phyloP scores from a whole-genome alignment of 805 yeast species.

The Wickerhamomyces canadensis region DNA sequence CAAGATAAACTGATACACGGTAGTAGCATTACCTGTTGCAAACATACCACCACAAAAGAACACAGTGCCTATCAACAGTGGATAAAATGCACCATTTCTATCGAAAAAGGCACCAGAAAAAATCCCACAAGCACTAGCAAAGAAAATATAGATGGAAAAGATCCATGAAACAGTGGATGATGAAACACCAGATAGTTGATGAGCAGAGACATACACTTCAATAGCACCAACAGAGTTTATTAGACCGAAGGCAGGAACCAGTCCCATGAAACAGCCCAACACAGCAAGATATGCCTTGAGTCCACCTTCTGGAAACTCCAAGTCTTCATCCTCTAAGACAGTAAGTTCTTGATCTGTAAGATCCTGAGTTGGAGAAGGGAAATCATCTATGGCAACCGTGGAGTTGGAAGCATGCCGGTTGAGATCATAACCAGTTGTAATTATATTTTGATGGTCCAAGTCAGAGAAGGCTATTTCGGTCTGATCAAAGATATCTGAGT shows the following conservation, averaged over 20 bases:
- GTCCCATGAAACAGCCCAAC: conserved; percentile 55
- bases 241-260: conserved; percentile 53
- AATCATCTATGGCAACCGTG: not conserved
- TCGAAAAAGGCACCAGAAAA: conserved; percentile 60
- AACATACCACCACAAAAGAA: conserved; percentile 48
- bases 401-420: not conserved
- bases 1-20: conserved; percentile 55
- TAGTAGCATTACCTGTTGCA: conserved; percentile 48
- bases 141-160: conserved; percentile 52
- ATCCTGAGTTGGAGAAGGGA: not conserved
- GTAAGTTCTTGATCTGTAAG: not conserved
- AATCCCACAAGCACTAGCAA: conserved; percentile 48
- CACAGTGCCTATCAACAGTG: conserved; percentile 39
- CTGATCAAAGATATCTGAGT: not conserved
- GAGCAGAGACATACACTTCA: conserved; percentile 48
- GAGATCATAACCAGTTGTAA: not conserved
- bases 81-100: conserved; percentile 45
- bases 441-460: not conserved
- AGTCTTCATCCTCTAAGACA: conserved; percentile 7
- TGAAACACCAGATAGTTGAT: conserved; percentile 47
- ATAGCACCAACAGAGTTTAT: conserved; percentile 62
- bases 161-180: conserved; percentile 60
- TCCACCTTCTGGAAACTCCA: conserved; percentile 51
- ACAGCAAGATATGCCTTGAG: conserved; percentile 50
- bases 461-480: not conserved